These are phyloP conservation scores for Aspergillus clavatus DNA, from an alignment of 2,329 filamentous ascomycete species.

Conservation along the genomic window DNA sequence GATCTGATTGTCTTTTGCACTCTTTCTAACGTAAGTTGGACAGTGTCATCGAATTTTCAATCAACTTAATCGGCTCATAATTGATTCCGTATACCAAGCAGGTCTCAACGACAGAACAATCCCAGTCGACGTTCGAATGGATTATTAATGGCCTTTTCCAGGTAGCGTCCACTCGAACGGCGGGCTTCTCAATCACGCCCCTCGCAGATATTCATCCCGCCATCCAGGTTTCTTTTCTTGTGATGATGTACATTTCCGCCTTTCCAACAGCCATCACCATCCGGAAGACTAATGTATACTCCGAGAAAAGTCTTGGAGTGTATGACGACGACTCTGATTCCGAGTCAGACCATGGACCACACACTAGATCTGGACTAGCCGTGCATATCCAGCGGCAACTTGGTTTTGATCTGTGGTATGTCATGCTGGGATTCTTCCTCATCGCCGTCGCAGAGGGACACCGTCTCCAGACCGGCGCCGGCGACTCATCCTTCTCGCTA, in stretches of 20 bases:
- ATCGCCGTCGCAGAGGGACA: slow-evolving; percentile 77
- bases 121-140: slow-evolving; percentile 44
- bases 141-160: slow-evolving; percentile 85
- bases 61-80: neutral
- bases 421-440: slow-evolving; percentile 87
- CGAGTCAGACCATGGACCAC: slow-evolving; percentile 24
- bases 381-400: slow-evolving; percentile 85
- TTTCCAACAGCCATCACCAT: slow-evolving; percentile 94
- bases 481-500: slow-evolving; percentile 56
- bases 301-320: slow-evolving; percentile 64
- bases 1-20: slow-evolving; percentile 79
- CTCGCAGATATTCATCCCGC: slow-evolving; percentile 75
- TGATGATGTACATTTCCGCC: slow-evolving; percentile 99
- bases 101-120: neutral
- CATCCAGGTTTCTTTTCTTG: slow-evolving; percentile 88
- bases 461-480: slow-evolving; percentile 56
- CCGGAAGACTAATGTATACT: slow-evolving; percentile 90
- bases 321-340: slow-evolving; percentile 46
- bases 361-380: slow-evolving; percentile 65
- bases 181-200: slow-evolving; percentile 78
- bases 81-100: neutral
- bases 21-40: slow-evolving; percentile 67
- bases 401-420: slow-evolving; percentile 94
- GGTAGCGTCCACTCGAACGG: slow-evolving; percentile 80
- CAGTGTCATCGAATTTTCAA: neutral